phyloP scores from a whole-genome alignment of 2,329 filamentous ascomycete species.

The Aspergillus pseudonomiae region DNA sequence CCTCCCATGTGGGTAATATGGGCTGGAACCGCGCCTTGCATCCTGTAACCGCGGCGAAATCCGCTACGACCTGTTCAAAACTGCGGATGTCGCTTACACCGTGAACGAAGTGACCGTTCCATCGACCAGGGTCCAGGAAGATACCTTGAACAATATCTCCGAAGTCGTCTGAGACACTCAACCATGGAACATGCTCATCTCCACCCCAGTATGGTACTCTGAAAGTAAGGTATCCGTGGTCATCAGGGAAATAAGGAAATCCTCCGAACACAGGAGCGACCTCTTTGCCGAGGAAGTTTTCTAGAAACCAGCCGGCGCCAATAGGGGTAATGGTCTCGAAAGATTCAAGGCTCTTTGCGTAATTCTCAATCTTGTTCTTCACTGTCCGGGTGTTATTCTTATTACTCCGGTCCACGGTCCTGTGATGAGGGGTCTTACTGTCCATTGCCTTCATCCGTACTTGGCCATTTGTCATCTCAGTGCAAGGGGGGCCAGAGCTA shows the following conservation, averaged over 20 bases:
- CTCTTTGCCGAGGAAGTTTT: conserved; percentile 44
- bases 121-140: conserved; percentile 44
- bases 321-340: conserved; percentile 20
- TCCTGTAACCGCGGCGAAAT: conserved; percentile 28
- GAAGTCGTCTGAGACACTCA: conserved; percentile 47
- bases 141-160: conserved; percentile 52
- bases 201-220: conserved; percentile 45
- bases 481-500: conserved; percentile 38
- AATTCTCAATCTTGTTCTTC: background rate
- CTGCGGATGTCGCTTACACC: conserved; percentile 41
- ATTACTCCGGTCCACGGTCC: background rate
- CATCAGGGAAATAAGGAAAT: conserved; percentile 41
- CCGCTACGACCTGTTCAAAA: conserved; percentile 32
- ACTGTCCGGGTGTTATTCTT: background rate
- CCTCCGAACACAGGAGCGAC: conserved; percentile 44
- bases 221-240: conserved; percentile 43
- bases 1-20: conserved; percentile 13
- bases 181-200: conserved; percentile 41
- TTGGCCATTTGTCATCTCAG: conserved; percentile 37
- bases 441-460: conserved; percentile 38
- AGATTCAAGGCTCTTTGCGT: background rate
- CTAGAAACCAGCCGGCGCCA: conserved; percentile 48
- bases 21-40: conserved; percentile 12
- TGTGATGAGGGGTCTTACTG: conserved; percentile 24
- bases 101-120: conserved; percentile 42